Percentiles rank a stretch among this genome's conserved stretches.
Conservation (phyloP, 106 monocot genomes). For the Amphibolis antarctica region DNA sequence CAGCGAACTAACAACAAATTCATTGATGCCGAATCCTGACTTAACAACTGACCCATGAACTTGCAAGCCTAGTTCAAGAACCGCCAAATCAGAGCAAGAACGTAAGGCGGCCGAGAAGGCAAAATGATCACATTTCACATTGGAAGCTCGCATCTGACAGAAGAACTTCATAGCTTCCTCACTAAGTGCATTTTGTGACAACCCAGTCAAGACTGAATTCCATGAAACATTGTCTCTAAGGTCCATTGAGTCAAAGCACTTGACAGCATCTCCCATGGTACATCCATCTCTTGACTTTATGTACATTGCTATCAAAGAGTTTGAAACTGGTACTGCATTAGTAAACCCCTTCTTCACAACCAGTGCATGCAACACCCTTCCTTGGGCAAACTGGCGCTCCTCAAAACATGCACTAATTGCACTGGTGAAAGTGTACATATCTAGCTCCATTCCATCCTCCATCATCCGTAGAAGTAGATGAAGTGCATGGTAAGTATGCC, state of each 20-base stretch:
- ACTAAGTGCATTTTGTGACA: slow-evolving; percentile 40
- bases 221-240: slow-evolving; percentile 51
- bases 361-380: slow-evolving; percentile 40
- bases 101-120: slow-evolving; percentile 51
- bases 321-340: slow-evolving; percentile 23
- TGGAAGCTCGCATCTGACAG: slow-evolving; percentile 27
- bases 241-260: slow-evolving; percentile 41
- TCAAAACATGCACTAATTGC: slow-evolving; percentile 46
- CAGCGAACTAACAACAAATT: slow-evolving; percentile 64
- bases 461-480: slow-evolving; percentile 39
- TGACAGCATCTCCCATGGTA: slow-evolving; percentile 40
- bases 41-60: slow-evolving; percentile 36
- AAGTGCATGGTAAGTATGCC: slow-evolving; percentile 18
- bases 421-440: slow-evolving; percentile 61
- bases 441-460: slow-evolving; percentile 16
- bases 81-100: slow-evolving; percentile 62
- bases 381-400: slow-evolving; percentile 11
- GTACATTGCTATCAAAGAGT: slow-evolving; percentile 64
- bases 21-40: slow-evolving; percentile 37
- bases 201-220: slow-evolving; percentile 63
- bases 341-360: slow-evolving; percentile 38
- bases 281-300: slow-evolving; percentile 19
- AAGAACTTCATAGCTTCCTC: slow-evolving; percentile 65
- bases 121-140: slow-evolving; percentile 35
- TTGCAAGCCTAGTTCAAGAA: slow-evolving; percentile 51